Evolutionary conservation across 1,139 yeast species (phyloP).

Genomic region (Suhomyces bolitotheri): DNA sequence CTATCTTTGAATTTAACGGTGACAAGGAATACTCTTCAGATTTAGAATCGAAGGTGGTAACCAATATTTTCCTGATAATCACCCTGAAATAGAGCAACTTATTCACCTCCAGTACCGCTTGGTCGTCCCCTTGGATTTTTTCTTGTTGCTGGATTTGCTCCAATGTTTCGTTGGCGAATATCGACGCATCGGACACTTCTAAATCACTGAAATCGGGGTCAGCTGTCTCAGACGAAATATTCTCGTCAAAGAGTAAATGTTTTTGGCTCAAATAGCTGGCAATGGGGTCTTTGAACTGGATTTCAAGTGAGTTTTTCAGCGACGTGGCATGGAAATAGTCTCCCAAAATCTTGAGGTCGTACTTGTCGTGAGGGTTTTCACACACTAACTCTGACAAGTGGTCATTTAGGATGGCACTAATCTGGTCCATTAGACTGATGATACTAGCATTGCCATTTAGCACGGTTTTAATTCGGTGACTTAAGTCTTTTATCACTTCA

Average conservation of each 20-base stretch:
- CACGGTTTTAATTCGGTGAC: conserved; percentile 21
- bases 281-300: conserved; percentile 3
- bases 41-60: conserved; percentile 19
- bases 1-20: conserved; percentile 31
- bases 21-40: conserved; percentile 11
- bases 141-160: conserved; percentile 5
- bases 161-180: conserved; percentile 10
- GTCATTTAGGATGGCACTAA: conserved; percentile 26
- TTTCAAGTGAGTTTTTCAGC: conserved; percentile 6
- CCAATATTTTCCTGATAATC: conserved; percentile 26
- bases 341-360: conserved; percentile 10
- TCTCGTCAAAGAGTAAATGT: conserved; percentile 18
- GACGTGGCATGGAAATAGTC: conserved; percentile 1
- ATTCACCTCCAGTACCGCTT: conserved; percentile 6
- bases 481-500: conserved; percentile 29
- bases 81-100: conserved; percentile 27
- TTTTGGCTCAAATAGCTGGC: conserved; percentile 13
- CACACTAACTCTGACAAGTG: conserved; percentile 28
- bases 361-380: conserved; percentile 2
- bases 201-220: not conserved
- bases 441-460: conserved; percentile 15
- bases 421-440: conserved; percentile 26
- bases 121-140: not conserved
- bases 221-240: not conserved
- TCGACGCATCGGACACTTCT: not conserved